Percentiles rank a stretch among this genome's conserved stretches.
Conservation (phyloP, 768 basidiomycete genomes). For the Leccinum broughii region DNA sequence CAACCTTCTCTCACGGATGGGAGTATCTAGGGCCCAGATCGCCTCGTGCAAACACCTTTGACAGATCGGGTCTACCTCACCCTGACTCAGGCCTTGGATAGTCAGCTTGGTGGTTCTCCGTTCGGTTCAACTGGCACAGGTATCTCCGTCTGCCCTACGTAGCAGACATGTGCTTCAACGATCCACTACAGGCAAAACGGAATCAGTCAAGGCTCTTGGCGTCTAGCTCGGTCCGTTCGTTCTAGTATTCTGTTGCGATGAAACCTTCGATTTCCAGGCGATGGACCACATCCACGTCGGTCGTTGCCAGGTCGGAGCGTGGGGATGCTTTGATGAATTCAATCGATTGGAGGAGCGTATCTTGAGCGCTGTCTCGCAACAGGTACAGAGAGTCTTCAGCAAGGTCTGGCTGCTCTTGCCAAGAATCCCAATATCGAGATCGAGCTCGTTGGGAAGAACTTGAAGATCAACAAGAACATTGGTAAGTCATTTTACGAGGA, state of each 20-base stretch:
- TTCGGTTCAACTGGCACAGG: slow-evolving; percentile 99
- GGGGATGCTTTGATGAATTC: slow-evolving; percentile 98
- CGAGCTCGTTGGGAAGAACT: slow-evolving; percentile 90
- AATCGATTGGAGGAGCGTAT: slow-evolving; percentile 98
- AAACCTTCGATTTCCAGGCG: slow-evolving; percentile 99
- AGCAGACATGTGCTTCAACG: slow-evolving; percentile 2
- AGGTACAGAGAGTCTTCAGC: slow-evolving; percentile 90
- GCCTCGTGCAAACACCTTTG: slow-evolving; percentile 95
- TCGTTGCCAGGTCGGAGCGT: slow-evolving; percentile 97
- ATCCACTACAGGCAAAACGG: slow-evolving; percentile 78
- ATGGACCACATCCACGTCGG: slow-evolving; percentile 99
- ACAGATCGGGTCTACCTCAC: slow-evolving; percentile 98
- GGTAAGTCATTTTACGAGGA: slow-evolving; percentile 43
- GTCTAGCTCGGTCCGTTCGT: slow-evolving; percentile 97
- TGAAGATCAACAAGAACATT: slow-evolving; percentile 93
- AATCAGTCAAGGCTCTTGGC: slow-evolving; percentile 98
- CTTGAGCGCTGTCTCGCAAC: slow-evolving; percentile 96
- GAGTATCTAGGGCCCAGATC: slow-evolving; percentile 95
- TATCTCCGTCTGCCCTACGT: slow-evolving; percentile 29
- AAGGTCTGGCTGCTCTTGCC: slow-evolving; percentile 46
- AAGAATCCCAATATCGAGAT: slow-evolving; percentile 89
- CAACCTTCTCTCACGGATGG: slow-evolving; percentile 95
- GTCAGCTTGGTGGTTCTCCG: slow-evolving; percentile 93
- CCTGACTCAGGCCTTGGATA: slow-evolving; percentile 91
- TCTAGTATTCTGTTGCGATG: slow-evolving; percentile 99